Conservation (phyloP, 768 basidiomycete species). For the Russula sp. region DNA sequence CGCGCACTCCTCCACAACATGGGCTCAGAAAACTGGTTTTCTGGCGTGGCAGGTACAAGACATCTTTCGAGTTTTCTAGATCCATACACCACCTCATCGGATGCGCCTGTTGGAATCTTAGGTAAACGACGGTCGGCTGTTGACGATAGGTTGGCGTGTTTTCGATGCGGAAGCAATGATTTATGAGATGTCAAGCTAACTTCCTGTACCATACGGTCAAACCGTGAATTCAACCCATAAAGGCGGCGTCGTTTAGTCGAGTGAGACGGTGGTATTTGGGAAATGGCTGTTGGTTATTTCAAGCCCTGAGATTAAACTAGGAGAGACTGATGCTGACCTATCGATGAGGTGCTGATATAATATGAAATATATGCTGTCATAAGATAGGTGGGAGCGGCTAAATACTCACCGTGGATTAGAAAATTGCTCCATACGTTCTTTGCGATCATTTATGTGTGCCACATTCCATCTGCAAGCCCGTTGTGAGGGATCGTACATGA, state of each 20-base stretch:
- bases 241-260: constrained; percentile 42
- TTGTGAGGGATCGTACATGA: background rate
- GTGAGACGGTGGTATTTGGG: background rate
- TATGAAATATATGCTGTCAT: background rate
- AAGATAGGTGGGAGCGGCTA: background rate
- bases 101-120: constrained; percentile 31
- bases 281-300: background rate
- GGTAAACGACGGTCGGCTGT: constrained; percentile 36
- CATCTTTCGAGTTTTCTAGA: constrained; percentile 30
- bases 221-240: constrained; percentile 48
- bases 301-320: background rate
- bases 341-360: background rate
- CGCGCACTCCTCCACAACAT: background rate
- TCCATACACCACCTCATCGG: constrained; percentile 25
- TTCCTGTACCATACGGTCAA: constrained; percentile 59
- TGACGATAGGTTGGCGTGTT: constrained; percentile 38
- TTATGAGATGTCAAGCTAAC: constrained; percentile 37
- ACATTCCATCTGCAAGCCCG: background rate
- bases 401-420: background rate
- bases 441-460: background rate
- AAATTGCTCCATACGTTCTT: background rate
- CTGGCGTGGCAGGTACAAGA: constrained; percentile 17
- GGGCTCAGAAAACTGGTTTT: background rate
- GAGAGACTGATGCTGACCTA: background rate
- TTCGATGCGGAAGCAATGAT: constrained; percentile 22